A percentile compares a stretch with the other conserved stretches of the same genome.
Conservation (phyloP, 345 rosid species). For the Pistacia vera region DNA sequence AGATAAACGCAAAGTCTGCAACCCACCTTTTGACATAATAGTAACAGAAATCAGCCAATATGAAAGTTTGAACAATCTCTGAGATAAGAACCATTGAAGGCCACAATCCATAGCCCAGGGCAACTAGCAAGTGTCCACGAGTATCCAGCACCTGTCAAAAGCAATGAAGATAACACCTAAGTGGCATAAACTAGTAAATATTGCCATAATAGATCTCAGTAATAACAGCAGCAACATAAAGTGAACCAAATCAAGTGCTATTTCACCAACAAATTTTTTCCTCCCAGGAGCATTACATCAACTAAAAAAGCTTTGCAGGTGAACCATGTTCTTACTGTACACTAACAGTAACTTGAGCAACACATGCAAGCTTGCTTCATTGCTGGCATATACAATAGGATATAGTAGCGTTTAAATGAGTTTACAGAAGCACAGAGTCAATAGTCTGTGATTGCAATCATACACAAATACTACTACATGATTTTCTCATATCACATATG, state of each 20-base stretch:
- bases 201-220: not conserved
- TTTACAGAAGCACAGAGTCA: not conserved
- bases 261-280: not conserved
- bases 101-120: constrained; percentile 97
- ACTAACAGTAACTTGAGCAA: not conserved
- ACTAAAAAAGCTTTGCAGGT: not conserved
- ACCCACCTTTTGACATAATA: constrained; percentile 87
- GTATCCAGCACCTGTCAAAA: constrained; percentile 80
- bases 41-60: constrained; percentile 97
- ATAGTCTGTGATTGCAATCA: not conserved
- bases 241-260: constrained; percentile 3
- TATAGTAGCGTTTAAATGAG: not conserved
- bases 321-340: not conserved
- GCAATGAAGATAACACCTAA: not conserved
- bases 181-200: not conserved
- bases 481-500: not conserved
- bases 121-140: constrained; percentile 88
- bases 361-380: not conserved
- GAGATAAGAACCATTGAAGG: constrained; percentile 98
- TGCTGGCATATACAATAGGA: not conserved
- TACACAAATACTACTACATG: not conserved
- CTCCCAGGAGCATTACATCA: not conserved
- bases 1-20: not conserved
- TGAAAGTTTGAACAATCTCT: constrained; percentile 97
- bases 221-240: not conserved